Conservation (phyloP, 371 early-diverging fungal genomes). For the Entomophthora muscae region DNA sequence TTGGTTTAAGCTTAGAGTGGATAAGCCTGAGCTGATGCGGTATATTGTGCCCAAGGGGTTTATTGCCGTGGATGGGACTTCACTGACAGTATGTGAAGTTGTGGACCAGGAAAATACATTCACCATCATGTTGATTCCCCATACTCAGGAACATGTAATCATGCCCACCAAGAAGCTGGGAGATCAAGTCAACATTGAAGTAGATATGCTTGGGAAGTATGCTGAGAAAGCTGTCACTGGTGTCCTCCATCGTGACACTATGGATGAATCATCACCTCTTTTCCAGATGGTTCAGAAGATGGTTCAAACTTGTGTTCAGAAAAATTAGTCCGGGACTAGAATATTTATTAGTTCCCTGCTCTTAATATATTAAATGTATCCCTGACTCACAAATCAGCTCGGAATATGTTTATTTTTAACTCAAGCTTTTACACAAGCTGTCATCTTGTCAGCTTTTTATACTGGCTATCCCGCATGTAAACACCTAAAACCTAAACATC, state of each 20-base stretch:
- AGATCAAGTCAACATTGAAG: constrained; percentile 79
- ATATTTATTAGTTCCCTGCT: too few species aligned
- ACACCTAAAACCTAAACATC: too few species aligned
- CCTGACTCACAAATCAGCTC: too few species aligned
- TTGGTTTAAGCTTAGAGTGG: constrained; percentile 53
- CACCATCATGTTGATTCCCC: constrained; percentile 85
- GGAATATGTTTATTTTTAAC: too few species aligned
- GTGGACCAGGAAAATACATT: constrained; percentile 55
- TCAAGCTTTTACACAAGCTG: too few species aligned
- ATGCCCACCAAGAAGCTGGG: constrained; percentile 60
- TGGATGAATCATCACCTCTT: background rate
- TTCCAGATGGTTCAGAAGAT: constrained; percentile 5
- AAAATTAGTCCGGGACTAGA: too few species aligned
- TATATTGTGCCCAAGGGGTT: constrained; percentile 91
- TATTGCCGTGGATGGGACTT: constrained; percentile 83
- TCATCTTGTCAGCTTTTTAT: too few species aligned
- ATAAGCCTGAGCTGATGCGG: constrained; percentile 37
- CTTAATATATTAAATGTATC: too few species aligned
- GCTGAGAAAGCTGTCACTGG: constrained; percentile 56
- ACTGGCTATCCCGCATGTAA: too few species aligned
- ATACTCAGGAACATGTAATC: constrained; percentile 72
- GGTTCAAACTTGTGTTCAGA: background rate
- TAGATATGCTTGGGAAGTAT: constrained; percentile 93
- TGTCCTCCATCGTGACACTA: constrained; percentile 20
- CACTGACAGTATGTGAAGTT: constrained; percentile 82